Base-by-base conservation (phyloP, 805 yeast species). In the Helenozyma rhizophorensis region DNA sequence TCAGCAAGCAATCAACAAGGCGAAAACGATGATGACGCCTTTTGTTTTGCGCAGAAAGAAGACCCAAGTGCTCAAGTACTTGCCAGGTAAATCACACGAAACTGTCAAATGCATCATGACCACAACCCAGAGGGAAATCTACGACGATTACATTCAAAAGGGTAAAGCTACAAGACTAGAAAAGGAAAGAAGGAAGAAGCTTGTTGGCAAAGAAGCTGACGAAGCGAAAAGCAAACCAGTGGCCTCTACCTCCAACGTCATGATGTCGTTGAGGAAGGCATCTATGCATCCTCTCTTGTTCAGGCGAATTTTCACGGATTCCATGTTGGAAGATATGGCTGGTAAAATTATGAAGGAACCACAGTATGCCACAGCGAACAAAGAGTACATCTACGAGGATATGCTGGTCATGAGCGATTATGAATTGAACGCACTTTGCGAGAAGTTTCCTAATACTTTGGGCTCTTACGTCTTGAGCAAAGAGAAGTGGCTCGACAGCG, bases 21-120 rank as follows among this genome's bases (percentile, higher is more conserved):
- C 99, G 3, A 87, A 86, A 56, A 83, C 93, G 4, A 90, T 93
- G 97, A 90, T 93, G 97, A 83, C 94, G 2, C 99, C 99, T 4
- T 93, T 93, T 63, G 90, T 93, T 7, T 65, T 93, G 50, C 74
- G 99, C 59, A 78, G 99, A 56, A 82, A 81, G 54, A 93, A 93
- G 62, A 84, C 76, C 35, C 97, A 90, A 59, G 98, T 93, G 6
- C 71, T 93, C 58, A 77, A 84, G 53, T 90, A 93, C 54, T 66
- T 93, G 37, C 98, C 98, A 1, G 69, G 72, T 19, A 93, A 93
- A 53, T 61, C 66, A 34, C 86, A 81, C 37, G 62, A 61, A 27
- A 72, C 83, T 23, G 76, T 74, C 32, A 69, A 68, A 42, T 88
- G 97, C 57, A 79, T 74, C 1, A 62, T 88, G 69, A 62, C 72